Percentiles rank a stretch among this genome's conserved stretches.
These are phyloP conservation scores for Primulina huaijiensis DNA, from an alignment of 257 asterid genomes.

Conservation along the genomic window DNA sequence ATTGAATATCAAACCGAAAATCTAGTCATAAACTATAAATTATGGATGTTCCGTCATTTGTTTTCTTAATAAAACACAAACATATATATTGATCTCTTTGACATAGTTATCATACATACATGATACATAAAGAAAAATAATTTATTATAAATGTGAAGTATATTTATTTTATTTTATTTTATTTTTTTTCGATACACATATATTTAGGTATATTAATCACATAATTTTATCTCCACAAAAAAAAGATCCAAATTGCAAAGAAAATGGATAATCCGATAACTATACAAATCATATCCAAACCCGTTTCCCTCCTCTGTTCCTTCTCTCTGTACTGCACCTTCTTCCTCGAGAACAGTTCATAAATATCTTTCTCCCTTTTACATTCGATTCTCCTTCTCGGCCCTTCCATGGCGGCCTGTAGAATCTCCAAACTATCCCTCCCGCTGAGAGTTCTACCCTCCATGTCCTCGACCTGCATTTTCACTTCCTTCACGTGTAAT, in stretches of 20 bases:
- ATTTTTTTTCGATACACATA: too few relatives aligned
- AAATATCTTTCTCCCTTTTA: conserved; percentile 34
- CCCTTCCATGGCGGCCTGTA: conserved; percentile 52
- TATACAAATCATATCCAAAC: conserved; percentile 48
- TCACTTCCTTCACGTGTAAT: conserved; percentile 53
- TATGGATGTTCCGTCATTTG: too few relatives aligned
- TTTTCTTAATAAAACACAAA: too few relatives aligned
- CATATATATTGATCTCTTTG: too few relatives aligned
- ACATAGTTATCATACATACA: too few relatives aligned
- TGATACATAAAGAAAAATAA: too few relatives aligned
- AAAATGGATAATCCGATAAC: conserved; percentile 41
- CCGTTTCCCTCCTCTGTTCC: conserved; percentile 41
- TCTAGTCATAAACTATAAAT: too few relatives aligned
- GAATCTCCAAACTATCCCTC: conserved; percentile 45
- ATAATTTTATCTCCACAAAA: conserved; percentile 26
- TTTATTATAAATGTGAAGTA: too few relatives aligned
- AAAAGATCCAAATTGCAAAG: conserved; percentile 41
- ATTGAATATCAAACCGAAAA: too few relatives aligned
- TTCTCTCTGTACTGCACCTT: conserved; percentile 38
- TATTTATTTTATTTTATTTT: too few relatives aligned
- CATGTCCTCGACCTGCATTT: conserved; percentile 75
- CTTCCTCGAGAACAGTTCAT: conserved; percentile 30
- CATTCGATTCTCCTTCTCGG: conserved; percentile 38
- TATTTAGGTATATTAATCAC: too few relatives aligned
- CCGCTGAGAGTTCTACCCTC: conserved; percentile 59